Evolutionary conservation across 163 green algal species (phyloP).

Genomic region (Prototheca wickerhamii): DNA sequence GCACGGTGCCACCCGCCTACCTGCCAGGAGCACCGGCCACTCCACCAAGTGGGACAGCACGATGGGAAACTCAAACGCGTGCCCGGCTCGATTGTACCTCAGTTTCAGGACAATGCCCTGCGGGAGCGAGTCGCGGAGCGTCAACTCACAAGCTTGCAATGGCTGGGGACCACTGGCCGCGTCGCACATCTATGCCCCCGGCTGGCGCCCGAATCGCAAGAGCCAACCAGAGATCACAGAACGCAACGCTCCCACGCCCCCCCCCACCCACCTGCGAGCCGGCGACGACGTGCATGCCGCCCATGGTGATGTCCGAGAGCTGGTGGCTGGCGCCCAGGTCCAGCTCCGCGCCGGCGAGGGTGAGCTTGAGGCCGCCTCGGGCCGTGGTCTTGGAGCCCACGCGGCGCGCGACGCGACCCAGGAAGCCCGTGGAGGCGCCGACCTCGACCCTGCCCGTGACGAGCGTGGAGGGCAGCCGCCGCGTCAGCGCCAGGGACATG

Average conservation of each 20-base stretch:
- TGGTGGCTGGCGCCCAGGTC: conserved; percentile 40
- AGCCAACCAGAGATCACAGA: not conserved
- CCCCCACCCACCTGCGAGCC: conserved; percentile 14
- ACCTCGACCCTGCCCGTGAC: conserved; percentile 42
- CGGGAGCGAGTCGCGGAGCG: not conserved
- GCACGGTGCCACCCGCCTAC: too few species aligned
- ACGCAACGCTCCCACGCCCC: conserved; percentile 1
- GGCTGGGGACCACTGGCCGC: not conserved
- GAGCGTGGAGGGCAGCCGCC: conserved; percentile 19
- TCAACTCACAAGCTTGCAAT: not conserved
- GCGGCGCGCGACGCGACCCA: conserved; percentile 10
- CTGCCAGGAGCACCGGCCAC: conserved; percentile 22
- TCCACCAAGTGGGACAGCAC: conserved; percentile 32
- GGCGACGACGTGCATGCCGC: conserved; percentile 15
- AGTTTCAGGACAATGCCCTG: conserved; percentile 44
- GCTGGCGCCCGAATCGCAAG: not conserved
- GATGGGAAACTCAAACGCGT: conserved; percentile 65
- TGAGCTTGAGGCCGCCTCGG: conserved; percentile 25
- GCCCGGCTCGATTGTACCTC: conserved; percentile 35
- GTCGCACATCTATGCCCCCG: not conserved
- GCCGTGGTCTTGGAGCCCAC: conserved; percentile 15
- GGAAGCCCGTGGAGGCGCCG: conserved; percentile 31
- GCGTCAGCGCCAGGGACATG: conserved; percentile 33
- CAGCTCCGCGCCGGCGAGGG: conserved; percentile 45
- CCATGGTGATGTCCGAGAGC: conserved; percentile 15